A percentile compares a stretch with the other conserved stretches of the same genome.
Evolutionary conservation across 2,329 filamentous ascomycete genomes (phyloP).

Genomic region (Scytalidium sp.): DNA sequence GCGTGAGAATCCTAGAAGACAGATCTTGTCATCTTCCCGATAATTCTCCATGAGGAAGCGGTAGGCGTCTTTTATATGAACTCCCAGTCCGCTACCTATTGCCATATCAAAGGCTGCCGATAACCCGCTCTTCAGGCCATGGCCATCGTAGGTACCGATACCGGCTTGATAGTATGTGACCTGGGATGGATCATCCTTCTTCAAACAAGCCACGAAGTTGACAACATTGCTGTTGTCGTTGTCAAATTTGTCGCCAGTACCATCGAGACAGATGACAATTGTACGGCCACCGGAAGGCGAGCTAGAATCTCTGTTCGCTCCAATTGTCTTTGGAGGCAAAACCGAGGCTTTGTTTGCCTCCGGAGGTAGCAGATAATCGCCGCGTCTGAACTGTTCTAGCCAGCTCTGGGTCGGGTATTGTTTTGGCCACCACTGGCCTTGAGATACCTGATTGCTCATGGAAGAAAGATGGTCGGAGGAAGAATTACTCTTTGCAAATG

Average conservation of each 20-base stretch:
- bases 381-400: slow-evolving; percentile 4
- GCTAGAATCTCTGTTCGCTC: slow-evolving; percentile 12
- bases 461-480: too few species aligned
- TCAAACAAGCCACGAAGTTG: slow-evolving; percentile 38
- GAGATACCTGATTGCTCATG: slow-evolving; percentile 5
- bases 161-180: slow-evolving; percentile 42
- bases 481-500: too few species aligned
- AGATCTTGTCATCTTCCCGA: slow-evolving; percentile 42
- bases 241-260: slow-evolving; percentile 43
- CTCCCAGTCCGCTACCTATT: slow-evolving; percentile 38
- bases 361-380: slow-evolving; percentile 5
- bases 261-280: slow-evolving; percentile 39
- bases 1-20: slow-evolving; percentile 45
- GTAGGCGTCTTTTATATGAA: slow-evolving; percentile 37
- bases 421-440: slow-evolving; percentile 10
- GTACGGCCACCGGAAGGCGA: slow-evolving; percentile 10
- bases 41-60: slow-evolving; percentile 48
- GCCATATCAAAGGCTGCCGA: slow-evolving; percentile 39
- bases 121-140: slow-evolving; percentile 35
- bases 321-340: slow-evolving; percentile 13
- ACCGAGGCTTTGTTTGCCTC: slow-evolving; percentile 9
- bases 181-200: slow-evolving; percentile 37
- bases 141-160: slow-evolving; percentile 40
- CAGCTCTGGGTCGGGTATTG: slow-evolving; percentile 16
- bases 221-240: slow-evolving; percentile 40